These are phyloP conservation scores for Xylaria flabelliformis DNA, from an alignment of 495 filamentous ascomycete genomes.

Conservation along the genomic window DNA sequence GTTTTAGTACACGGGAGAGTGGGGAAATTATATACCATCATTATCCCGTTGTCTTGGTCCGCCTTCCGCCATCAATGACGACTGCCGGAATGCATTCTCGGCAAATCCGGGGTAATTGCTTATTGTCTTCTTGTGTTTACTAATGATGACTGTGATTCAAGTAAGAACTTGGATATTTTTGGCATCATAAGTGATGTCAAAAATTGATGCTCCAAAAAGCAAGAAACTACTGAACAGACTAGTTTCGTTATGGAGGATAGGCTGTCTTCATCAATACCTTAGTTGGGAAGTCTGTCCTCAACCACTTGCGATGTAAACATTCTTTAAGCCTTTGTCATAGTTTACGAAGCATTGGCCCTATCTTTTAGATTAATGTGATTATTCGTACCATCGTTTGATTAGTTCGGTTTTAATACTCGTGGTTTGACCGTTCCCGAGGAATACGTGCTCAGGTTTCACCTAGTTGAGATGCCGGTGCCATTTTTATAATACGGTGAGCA, in stretches of 20 bases:
- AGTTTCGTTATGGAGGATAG: neutral
- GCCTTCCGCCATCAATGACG: neutral
- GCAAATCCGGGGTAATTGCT: neutral
- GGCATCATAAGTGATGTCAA: neutral
- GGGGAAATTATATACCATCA: neutral
- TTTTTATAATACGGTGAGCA: neutral
- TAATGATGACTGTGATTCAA: neutral
- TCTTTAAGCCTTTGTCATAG: neutral
- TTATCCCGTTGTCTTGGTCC: neutral
- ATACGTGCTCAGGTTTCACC: neutral
- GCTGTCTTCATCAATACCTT: neutral
- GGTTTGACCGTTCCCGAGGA: neutral
- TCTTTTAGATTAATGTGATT: neutral
- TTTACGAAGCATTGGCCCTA: neutral
- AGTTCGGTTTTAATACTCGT: neutral
- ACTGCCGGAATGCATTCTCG: neutral
- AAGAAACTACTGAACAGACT: neutral
- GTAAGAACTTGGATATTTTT: neutral
- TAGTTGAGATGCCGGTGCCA: neutral
- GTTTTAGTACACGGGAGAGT: neutral
- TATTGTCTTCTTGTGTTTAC: neutral
- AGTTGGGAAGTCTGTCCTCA: neutral
- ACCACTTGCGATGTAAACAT: neutral
- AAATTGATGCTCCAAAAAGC: neutral
- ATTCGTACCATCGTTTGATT: neutral